A percentile compares a stretch with the other conserved stretches of the same genome.
Evolutionary conservation across 2,329 filamentous ascomycete genomes (phyloP).

Genomic region (Aureobasidium lini): DNA sequence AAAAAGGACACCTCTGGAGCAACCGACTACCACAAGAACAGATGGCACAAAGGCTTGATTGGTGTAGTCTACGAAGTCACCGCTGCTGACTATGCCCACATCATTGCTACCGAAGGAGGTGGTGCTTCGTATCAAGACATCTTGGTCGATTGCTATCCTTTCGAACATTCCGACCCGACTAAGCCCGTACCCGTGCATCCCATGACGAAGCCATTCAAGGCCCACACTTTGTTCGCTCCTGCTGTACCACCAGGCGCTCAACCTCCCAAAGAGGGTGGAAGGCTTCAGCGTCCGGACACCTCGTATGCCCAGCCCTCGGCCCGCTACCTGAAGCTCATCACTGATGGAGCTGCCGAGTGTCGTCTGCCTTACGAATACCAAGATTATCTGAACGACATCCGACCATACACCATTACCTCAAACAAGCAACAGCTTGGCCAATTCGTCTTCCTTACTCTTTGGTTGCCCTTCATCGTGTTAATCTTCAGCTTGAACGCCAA

Average conservation of each 20-base stretch:
- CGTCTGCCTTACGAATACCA: slow-evolving; percentile 72
- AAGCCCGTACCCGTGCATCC: slow-evolving; percentile 58
- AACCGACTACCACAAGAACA: slow-evolving; percentile 43
- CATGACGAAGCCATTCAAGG: slow-evolving; percentile 60
- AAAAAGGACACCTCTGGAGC: slow-evolving; percentile 16
- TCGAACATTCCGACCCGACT: slow-evolving; percentile 48
- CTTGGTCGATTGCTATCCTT: slow-evolving; percentile 65
- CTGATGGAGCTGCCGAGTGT: slow-evolving; percentile 71
- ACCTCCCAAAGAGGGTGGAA: slow-evolving; percentile 28
- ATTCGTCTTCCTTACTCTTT: slow-evolving; percentile 52
- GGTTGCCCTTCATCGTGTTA: slow-evolving; percentile 51
- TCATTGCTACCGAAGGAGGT: slow-evolving; percentile 85
- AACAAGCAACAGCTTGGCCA: slow-evolving; percentile 59
- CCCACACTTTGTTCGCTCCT: slow-evolving; percentile 76
- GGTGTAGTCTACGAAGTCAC: slow-evolving; percentile 97
- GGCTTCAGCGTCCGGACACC: slow-evolving; percentile 54
- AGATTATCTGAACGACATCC: slow-evolving; percentile 60
- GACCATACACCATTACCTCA: slow-evolving; percentile 63
- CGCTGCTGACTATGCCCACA: slow-evolving; percentile 68
- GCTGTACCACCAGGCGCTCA: slow-evolving; percentile 24
- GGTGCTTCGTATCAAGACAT: slow-evolving; percentile 80
- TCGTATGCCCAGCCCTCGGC: slow-evolving; percentile 74
- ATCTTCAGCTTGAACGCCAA: slow-evolving; percentile 42
- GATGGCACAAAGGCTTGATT: slow-evolving; percentile 75
- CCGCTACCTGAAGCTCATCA: slow-evolving; percentile 76